These are phyloP conservation scores for Acarospora socialis DNA, from an alignment of 2,329 filamentous ascomycete species.

Conservation along the genomic window DNA sequence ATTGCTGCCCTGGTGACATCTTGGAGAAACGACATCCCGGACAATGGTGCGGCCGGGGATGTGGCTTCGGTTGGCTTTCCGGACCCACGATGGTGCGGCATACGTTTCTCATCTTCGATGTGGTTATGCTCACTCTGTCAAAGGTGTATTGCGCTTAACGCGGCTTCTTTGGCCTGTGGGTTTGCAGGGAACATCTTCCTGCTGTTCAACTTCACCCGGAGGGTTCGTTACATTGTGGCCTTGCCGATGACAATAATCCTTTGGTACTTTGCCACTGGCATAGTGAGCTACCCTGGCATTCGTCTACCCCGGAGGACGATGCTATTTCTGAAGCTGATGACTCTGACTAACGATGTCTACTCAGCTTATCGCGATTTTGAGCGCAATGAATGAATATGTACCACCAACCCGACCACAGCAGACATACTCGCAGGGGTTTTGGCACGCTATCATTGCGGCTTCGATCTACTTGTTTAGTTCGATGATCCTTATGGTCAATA, in stretches of 20 bases:
- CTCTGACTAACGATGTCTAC: too few relatives aligned
- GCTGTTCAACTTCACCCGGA: constrained; percentile 71
- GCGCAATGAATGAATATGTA: constrained; percentile 49
- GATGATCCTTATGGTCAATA: constrained; percentile 62
- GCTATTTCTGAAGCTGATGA: not conserved
- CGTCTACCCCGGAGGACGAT: not conserved
- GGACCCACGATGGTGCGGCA: constrained; percentile 57
- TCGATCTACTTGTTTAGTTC: constrained; percentile 67
- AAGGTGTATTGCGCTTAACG: constrained; percentile 62
- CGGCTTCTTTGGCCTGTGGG: constrained; percentile 60
- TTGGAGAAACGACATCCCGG: constrained; percentile 49
- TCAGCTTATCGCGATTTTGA: constrained; percentile 53
- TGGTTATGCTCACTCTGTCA: constrained; percentile 5
- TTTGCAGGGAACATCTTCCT: constrained; percentile 68
- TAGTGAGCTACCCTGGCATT: constrained; percentile 29
- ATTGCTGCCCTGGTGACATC: constrained; percentile 71
- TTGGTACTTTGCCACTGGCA: constrained; percentile 53
- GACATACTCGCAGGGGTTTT: constrained; percentile 67
- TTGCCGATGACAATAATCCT: constrained; percentile 70
- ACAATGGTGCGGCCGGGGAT: constrained; percentile 33
- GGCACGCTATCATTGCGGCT: constrained; percentile 70
- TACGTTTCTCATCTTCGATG: not conserved
- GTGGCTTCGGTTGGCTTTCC: constrained; percentile 40
- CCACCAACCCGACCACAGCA: constrained; percentile 33
- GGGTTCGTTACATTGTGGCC: constrained; percentile 66